Evolutionary conservation across 495 filamentous ascomycete species (phyloP).

Genomic region (Cercophora scortea): DNA sequence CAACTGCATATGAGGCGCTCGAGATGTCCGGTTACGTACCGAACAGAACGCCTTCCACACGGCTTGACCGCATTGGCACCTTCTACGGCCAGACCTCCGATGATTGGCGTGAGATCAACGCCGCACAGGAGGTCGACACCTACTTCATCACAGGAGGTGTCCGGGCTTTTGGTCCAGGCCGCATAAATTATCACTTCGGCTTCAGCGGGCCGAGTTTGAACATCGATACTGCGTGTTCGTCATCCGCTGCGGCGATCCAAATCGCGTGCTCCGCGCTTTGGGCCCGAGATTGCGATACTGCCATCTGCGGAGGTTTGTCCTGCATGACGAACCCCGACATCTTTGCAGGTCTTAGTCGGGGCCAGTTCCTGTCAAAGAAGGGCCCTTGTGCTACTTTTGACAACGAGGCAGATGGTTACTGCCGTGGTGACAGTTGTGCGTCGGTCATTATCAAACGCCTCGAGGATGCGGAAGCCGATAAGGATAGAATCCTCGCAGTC

Average conservation of each 20-base stretch:
- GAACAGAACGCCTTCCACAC: conserved; percentile 76
- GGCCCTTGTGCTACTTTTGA: conserved; percentile 79
- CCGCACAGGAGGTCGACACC: conserved; percentile 82
- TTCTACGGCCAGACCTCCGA: conserved; percentile 93
- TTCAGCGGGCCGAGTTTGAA: conserved; percentile 81
- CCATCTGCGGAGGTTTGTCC: conserved; percentile 76
- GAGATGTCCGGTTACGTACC: conserved; percentile 88
- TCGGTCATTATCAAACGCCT: conserved; percentile 67
- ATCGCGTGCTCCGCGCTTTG: conserved; percentile 76
- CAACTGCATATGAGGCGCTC: conserved; percentile 82
- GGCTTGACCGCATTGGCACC: conserved; percentile 75
- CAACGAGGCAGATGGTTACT: conserved; percentile 70
- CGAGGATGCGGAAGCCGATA: conserved; percentile 64
- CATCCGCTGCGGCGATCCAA: conserved; percentile 74
- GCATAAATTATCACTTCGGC: conserved; percentile 82
- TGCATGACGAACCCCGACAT: conserved; percentile 76
- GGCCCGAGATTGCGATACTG: conserved; percentile 77
- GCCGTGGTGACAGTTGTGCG: conserved; percentile 64
- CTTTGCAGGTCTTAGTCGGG: conserved; percentile 73
- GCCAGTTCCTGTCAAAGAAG: conserved; percentile 73
- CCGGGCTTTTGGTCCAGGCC: conserved; percentile 77
- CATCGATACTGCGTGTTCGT: conserved; percentile 87
- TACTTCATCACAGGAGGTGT: conserved; percentile 91
- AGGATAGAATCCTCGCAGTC: conserved; percentile 65
- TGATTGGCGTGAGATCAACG: conserved; percentile 88